phyloP scores from a whole-genome alignment of 2,329 filamentous ascomycete genomes.

The Cytospora piceicola region DNA sequence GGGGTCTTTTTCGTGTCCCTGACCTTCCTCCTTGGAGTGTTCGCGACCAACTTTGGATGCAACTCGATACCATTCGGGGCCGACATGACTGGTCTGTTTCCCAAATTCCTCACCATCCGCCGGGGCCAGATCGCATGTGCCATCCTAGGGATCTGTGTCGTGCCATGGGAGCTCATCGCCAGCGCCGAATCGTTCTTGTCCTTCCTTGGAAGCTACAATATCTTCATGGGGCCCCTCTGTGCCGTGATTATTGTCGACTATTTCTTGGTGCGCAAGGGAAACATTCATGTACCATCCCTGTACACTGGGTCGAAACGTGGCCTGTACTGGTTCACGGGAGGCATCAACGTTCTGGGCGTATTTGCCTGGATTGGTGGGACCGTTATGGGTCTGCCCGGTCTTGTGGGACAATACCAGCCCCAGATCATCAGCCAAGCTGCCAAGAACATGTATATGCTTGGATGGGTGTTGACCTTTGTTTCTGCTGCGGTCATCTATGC shows the following conservation, averaged over 20 bases:
- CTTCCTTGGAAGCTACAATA: constrained; percentile 37
- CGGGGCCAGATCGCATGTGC: constrained; percentile 47
- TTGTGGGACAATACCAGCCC: constrained; percentile 38
- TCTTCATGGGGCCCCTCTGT: constrained; percentile 37
- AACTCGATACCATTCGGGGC: constrained; percentile 48
- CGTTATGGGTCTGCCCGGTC: constrained; percentile 36
- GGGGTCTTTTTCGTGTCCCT: constrained; percentile 40
- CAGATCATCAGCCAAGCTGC: constrained; percentile 34
- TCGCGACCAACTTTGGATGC: constrained; percentile 48
- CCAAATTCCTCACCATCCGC: constrained; percentile 47
- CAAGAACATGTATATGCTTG: constrained; percentile 39
- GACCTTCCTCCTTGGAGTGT: constrained; percentile 41
- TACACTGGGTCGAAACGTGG: constrained; percentile 37
- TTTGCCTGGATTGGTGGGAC: constrained; percentile 36
- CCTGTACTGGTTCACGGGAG: constrained; percentile 41
- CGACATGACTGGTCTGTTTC: constrained; percentile 47
- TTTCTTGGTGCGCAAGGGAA: constrained; percentile 39
- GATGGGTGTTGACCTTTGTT: constrained; percentile 38
- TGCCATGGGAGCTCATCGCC: constrained; percentile 37
- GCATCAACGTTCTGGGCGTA: constrained; percentile 39
- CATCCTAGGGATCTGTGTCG: constrained; percentile 39
- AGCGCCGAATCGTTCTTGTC: constrained; percentile 34
- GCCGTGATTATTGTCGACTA: constrained; percentile 43
- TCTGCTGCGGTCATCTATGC: constrained; percentile 37
- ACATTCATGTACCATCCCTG: constrained; percentile 40